phyloP scores from a whole-genome alignment of 2,329 filamentous ascomycete species.

The Penicillium sp. region DNA sequence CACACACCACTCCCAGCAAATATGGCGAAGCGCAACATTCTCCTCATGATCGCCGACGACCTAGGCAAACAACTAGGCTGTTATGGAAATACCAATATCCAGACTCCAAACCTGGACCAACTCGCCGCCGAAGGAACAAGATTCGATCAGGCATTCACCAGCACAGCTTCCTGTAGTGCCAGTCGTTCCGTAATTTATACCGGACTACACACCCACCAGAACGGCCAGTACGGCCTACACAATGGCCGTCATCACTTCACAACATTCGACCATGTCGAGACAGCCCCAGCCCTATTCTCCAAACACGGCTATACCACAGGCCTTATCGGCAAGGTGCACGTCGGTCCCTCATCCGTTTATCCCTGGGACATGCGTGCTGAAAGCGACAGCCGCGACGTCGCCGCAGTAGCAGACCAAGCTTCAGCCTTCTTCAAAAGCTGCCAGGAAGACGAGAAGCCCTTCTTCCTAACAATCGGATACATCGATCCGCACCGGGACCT shows the following conservation, averaged over 20 bases:
- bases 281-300: conserved; percentile 45
- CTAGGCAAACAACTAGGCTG: conserved; percentile 45
- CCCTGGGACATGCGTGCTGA: conserved; percentile 49
- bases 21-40: conserved; percentile 34
- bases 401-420: conserved; percentile 44
- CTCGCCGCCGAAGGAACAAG: conserved; percentile 43
- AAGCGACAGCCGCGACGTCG: conserved; percentile 51
- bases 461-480: conserved; percentile 53
- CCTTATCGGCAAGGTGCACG: conserved; percentile 56
- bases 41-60: conserved; percentile 51
- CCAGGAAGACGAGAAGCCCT: conserved; percentile 37
- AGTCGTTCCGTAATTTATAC: conserved; percentile 55
- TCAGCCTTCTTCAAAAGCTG: conserved; percentile 44
- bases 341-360: conserved; percentile 47
- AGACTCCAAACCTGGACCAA: conserved; percentile 48
- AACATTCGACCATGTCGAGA: conserved; percentile 51
- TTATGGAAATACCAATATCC: conserved; percentile 31
- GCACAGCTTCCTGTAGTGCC: conserved; percentile 52
- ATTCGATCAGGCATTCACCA: conserved; percentile 38
- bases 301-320: conserved; percentile 50
- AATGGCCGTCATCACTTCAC: conserved; percentile 47
- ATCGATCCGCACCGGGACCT: conserved; percentile 53
- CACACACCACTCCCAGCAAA: background rate
- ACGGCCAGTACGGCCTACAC: conserved; percentile 53
- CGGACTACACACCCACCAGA: conserved; percentile 53